A percentile compares a stretch with the other conserved stretches of the same genome.
phyloP scores from a whole-genome alignment of 2,329 filamentous ascomycete species.

The Penicillium aurantiogriseum region DNA sequence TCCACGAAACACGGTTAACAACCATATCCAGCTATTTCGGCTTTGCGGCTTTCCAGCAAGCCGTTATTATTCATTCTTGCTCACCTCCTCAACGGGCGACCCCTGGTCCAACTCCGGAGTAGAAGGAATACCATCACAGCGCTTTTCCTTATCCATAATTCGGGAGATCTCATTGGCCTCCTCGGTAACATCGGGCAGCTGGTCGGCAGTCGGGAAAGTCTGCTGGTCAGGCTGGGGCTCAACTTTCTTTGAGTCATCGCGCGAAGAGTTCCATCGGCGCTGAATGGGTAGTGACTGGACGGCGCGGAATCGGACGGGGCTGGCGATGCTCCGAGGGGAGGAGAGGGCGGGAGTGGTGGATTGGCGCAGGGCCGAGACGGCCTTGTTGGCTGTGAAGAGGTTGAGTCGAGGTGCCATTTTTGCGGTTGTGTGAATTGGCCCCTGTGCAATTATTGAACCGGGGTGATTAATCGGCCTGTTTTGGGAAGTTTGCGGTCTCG shows the following conservation, averaged over 20 bases:
- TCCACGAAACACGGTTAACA: background rate
- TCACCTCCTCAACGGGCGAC: conserved; percentile 65
- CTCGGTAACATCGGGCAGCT: conserved; percentile 61
- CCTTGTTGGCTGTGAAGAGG: conserved; percentile 42
- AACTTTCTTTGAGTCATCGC: conserved; percentile 28
- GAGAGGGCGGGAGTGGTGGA: conserved; percentile 24
- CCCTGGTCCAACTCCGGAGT: conserved; percentile 63
- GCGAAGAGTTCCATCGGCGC: conserved; percentile 39
- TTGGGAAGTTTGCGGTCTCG: conserved; percentile 14
- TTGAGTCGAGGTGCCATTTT: conserved; percentile 58
- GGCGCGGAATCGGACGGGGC: conserved; percentile 23
- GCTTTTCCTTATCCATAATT: conserved; percentile 51
- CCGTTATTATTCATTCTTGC: conserved; percentile 12
- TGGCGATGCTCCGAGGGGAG: conserved; percentile 23
- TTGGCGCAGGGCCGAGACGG: conserved; percentile 34
- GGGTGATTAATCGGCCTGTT: conserved; percentile 13
- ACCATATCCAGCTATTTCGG: background rate
- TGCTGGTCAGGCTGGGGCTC: conserved; percentile 26
- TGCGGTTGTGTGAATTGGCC: conserved; percentile 9
- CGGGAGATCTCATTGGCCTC: conserved; percentile 62
- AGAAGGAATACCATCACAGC: conserved; percentile 43
- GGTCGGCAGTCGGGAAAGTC: conserved; percentile 52
- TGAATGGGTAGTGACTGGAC: conserved; percentile 19
- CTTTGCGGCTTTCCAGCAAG: background rate
- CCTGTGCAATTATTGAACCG: conserved; percentile 2